Conservation (phyloP, 2,329 filamentous ascomycete species). For the Cladophialophora yegresii region DNA sequence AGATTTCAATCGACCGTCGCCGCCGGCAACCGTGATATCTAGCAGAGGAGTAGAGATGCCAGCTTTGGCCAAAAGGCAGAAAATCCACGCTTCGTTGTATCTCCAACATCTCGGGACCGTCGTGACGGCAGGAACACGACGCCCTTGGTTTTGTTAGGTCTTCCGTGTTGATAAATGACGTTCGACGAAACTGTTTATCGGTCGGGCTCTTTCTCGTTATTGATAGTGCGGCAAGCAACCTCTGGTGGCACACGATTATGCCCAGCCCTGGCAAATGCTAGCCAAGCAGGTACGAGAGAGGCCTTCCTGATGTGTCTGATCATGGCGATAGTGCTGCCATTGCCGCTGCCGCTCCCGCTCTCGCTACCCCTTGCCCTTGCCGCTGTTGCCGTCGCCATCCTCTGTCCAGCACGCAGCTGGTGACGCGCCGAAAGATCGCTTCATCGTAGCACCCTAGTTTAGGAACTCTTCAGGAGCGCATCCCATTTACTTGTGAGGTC, state of each 20-base stretch:
- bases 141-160: not conserved
- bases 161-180: not conserved
- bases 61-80: not conserved
- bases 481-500: constrained; percentile 24
- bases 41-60: not conserved
- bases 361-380: not conserved
- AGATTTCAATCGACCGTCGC: not conserved
- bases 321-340: not conserved
- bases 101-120: not conserved
- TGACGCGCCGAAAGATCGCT: no score
- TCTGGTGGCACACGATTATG: not conserved
- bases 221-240: not conserved
- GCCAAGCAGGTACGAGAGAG: not conserved
- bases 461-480: constrained; percentile 8
- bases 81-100: not conserved
- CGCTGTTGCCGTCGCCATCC: not conserved
- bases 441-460: not conserved
- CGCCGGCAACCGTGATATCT: not conserved
- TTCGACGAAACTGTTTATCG: not conserved
- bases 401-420: not conserved
- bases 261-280: not conserved
- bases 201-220: not conserved
- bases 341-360: no score
- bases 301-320: not conserved
- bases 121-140: not conserved